Evolutionary conservation across 1,139 yeast genomes (phyloP).

Genomic region (Hemisphaericaspora xylofermentans): DNA sequence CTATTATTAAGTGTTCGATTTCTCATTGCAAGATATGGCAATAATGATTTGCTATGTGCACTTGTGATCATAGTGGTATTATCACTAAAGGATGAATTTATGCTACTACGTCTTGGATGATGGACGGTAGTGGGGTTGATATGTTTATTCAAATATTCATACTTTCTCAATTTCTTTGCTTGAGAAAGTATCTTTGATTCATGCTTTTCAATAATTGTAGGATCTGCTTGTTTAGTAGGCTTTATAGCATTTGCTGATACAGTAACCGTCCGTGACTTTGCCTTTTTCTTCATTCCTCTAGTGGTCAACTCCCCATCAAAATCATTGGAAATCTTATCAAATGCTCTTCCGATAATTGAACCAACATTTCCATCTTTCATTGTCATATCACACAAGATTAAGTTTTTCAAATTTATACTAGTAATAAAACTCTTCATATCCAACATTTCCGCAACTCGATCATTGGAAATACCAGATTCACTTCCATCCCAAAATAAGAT

Average conservation of each 20-base stretch:
- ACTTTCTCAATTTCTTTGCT: slow-evolving; percentile 32
- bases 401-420: slow-evolving; percentile 18
- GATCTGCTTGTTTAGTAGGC: slow-evolving; percentile 1
- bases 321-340: slow-evolving; percentile 21
- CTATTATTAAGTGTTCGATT: slow-evolving; percentile 4
- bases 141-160: slow-evolving; percentile 37
- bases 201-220: slow-evolving; percentile 20
- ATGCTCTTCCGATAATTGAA: slow-evolving; percentile 25
- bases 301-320: slow-evolving; percentile 33
- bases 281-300: slow-evolving; percentile 25
- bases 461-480: slow-evolving; percentile 18
- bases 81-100: slow-evolving; percentile 12
- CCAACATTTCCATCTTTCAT: slow-evolving; percentile 26
- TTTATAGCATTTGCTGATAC: neutral
- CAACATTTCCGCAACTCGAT: slow-evolving; percentile 20
- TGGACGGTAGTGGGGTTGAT: slow-evolving; percentile 14
- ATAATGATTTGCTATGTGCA: slow-evolving; percentile 8
- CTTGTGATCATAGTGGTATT: slow-evolving; percentile 10
- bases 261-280: neutral
- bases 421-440: slow-evolving; percentile 15
- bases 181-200: slow-evolving; percentile 28
- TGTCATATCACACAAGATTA: slow-evolving; percentile 40
- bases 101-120: slow-evolving; percentile 4
- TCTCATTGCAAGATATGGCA: slow-evolving; percentile 9
- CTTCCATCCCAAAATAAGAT: slow-evolving; percentile 41